Evolutionary conservation across 2,329 filamentous ascomycete genomes (phyloP).

Genomic region (Clonostachys rhizophaga): DNA sequence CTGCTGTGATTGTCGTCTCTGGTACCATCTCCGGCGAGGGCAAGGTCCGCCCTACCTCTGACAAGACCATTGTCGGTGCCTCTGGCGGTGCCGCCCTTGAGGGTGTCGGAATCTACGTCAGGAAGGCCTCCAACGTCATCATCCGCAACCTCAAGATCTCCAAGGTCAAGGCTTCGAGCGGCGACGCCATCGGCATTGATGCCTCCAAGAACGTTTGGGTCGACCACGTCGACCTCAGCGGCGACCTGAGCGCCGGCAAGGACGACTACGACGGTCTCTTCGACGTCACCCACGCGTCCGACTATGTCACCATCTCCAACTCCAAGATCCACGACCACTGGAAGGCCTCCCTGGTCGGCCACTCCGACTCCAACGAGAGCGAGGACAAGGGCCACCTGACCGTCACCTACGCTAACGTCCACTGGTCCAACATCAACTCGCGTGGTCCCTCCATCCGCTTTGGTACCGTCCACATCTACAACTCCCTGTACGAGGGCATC

Average conservation of each 20-base stretch:
- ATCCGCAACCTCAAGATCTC: constrained; percentile 57
- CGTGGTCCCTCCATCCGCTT: constrained; percentile 61
- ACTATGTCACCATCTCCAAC: constrained; percentile 51
- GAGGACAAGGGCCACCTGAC: constrained; percentile 59
- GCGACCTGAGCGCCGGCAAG: constrained; percentile 55
- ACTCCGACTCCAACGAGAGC: constrained; percentile 50
- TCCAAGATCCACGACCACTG: constrained; percentile 37
- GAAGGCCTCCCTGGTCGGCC: constrained; percentile 56
- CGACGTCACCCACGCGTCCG: constrained; percentile 58
- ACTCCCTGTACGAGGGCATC: constrained; percentile 43
- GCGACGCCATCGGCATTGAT: constrained; percentile 58
- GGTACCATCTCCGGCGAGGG: constrained; percentile 16
- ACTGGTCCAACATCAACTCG: constrained; percentile 60
- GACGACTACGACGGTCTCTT: constrained; percentile 67
- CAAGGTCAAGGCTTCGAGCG: constrained; percentile 50
- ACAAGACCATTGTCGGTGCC: constrained; percentile 37
- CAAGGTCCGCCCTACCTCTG: constrained; percentile 25
- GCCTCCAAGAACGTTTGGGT: constrained; percentile 57
- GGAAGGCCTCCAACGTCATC: constrained; percentile 52
- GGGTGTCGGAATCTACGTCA: constrained; percentile 41
- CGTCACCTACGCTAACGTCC: constrained; percentile 64
- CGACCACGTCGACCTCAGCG: constrained; percentile 63
- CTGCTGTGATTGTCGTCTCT: constrained; percentile 19
- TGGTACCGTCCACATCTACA: constrained; percentile 57
- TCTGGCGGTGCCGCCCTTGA: constrained; percentile 19